A percentile compares a stretch with the other conserved stretches of the same genome.
These are phyloP conservation scores for Aspergillus asperescens DNA, from an alignment of 495 filamentous ascomycete species.

Conservation along the genomic window DNA sequence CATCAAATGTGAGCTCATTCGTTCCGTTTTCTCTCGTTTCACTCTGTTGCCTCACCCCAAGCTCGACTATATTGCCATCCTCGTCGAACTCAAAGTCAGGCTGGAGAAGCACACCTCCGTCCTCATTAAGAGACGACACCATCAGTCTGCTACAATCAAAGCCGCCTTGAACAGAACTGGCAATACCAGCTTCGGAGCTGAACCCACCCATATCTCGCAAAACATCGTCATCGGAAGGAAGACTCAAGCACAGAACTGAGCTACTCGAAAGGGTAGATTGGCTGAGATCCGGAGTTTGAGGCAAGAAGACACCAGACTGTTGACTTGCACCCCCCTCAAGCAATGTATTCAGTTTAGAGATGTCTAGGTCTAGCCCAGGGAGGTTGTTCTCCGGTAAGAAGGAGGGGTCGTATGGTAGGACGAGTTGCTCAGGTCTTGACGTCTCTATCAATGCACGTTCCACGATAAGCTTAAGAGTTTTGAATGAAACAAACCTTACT, in stretches of 20 bases:
- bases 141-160: slow-evolving; percentile 16
- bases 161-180: slow-evolving; percentile 23
- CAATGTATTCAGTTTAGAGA: slow-evolving; percentile 24
- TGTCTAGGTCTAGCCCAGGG: slow-evolving; percentile 52
- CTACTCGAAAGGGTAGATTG: slow-evolving; percentile 26
- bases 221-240: slow-evolving; percentile 28
- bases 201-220: slow-evolving; percentile 19
- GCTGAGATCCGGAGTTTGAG: slow-evolving; percentile 28
- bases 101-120: slow-evolving; percentile 51
- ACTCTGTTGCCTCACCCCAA: slow-evolving; percentile 18
- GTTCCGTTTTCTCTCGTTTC: slow-evolving; percentile 6
- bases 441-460: not conserved
- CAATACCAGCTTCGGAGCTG: slow-evolving; percentile 19
- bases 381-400: slow-evolving; percentile 68
- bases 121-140: slow-evolving; percentile 30
- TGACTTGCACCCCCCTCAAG: slow-evolving; percentile 15
- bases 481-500: slow-evolving; percentile 51
- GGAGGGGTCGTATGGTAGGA: slow-evolving; percentile 78
- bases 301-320: slow-evolving; percentile 19
- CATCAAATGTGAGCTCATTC: slow-evolving; percentile 16
- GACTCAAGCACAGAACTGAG: slow-evolving; percentile 27
- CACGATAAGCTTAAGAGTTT: not conserved
- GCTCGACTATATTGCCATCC: slow-evolving; percentile 53
- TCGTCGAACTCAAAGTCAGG: slow-evolving; percentile 62
- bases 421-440: slow-evolving; percentile 69